Evolutionary conservation across 2,329 filamentous ascomycete genomes (phyloP).

Genomic region (Aspergillus arachidicola): DNA sequence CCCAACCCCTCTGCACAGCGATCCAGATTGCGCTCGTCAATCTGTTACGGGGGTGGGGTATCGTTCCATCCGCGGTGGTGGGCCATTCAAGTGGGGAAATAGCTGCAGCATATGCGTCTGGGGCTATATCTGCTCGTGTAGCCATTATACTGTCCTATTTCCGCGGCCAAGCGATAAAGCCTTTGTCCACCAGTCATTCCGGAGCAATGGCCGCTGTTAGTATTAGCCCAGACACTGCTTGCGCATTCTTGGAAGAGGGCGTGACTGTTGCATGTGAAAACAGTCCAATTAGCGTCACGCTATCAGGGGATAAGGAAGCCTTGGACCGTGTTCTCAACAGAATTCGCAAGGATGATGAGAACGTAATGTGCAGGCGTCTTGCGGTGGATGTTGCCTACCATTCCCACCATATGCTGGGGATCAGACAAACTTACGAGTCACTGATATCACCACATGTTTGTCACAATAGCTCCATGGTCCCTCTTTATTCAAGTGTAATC

Average conservation of each 20-base stretch:
- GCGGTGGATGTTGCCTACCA: slow-evolving; percentile 24
- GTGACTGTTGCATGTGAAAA: slow-evolving; percentile 30
- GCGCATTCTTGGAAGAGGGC: slow-evolving; percentile 16
- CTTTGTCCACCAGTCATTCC: neutral
- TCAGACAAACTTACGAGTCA: slow-evolving; percentile 14
- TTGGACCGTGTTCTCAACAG: slow-evolving; percentile 9
- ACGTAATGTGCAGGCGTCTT: slow-evolving; percentile 14
- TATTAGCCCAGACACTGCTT: slow-evolving; percentile 14
- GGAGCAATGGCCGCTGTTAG: slow-evolving; percentile 30
- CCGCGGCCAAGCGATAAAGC: slow-evolving; percentile 19
- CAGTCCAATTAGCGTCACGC: slow-evolving; percentile 27
- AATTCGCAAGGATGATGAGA: slow-evolving; percentile 13
- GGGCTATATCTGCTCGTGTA: slow-evolving; percentile 19
- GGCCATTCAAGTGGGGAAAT: slow-evolving; percentile 43
- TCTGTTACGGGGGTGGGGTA: slow-evolving; percentile 26
- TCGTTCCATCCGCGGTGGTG: slow-evolving; percentile 28
- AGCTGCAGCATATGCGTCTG: slow-evolving; percentile 37
- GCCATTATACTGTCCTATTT: slow-evolving; percentile 27
- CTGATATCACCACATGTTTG: slow-evolving; percentile 5
- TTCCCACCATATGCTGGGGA: slow-evolving; percentile 22
- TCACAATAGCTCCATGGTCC: slow-evolving; percentile 13
- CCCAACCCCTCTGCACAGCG: slow-evolving; percentile 37
- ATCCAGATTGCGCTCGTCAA: slow-evolving; percentile 38
- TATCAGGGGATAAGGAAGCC: slow-evolving; percentile 22
- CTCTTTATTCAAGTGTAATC: slow-evolving; percentile 21